These are phyloP conservation scores for Vitis riparia DNA, from an alignment of 164 flowering plant species.

Conservation along the genomic window DNA sequence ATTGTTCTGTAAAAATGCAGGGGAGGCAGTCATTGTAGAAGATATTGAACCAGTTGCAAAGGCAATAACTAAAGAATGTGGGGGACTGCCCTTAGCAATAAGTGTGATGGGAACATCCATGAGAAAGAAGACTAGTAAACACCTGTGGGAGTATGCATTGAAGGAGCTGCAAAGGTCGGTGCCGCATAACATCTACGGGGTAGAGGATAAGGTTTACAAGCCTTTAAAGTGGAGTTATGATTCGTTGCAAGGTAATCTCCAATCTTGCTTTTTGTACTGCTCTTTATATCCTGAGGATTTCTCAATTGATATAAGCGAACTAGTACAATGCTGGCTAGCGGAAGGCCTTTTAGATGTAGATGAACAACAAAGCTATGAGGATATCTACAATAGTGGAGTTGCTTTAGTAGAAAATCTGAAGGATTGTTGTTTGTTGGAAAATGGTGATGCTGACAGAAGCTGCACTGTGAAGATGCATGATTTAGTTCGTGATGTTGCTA, in stretches of 20 bases:
- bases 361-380: neutral
- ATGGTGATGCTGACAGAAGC: too few relatives aligned
- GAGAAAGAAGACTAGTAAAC: too few relatives aligned
- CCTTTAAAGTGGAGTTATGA: constrained; percentile 20
- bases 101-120: too few relatives aligned
- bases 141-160: constrained; percentile 6
- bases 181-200: neutral
- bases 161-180: constrained; percentile 6
- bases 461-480: constrained; percentile 19
- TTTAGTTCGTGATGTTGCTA: constrained; percentile 15
- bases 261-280: constrained; percentile 15
- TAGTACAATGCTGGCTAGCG: constrained; percentile 13
- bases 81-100: too few relatives aligned
- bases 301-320: constrained; percentile 12
- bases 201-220: constrained; percentile 3
- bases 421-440: constrained; percentile 16
- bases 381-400: constrained; percentile 4
- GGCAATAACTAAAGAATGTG: neutral
- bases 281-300: constrained; percentile 18
- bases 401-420: constrained; percentile 12
- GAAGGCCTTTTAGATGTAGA: constrained; percentile 19
- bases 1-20: too few relatives aligned
- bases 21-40: too few relatives aligned
- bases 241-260: neutral
- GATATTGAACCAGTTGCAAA: neutral